Base-by-base conservation (phyloP, 257 asterid species). In the Coffea canephora region DNA sequence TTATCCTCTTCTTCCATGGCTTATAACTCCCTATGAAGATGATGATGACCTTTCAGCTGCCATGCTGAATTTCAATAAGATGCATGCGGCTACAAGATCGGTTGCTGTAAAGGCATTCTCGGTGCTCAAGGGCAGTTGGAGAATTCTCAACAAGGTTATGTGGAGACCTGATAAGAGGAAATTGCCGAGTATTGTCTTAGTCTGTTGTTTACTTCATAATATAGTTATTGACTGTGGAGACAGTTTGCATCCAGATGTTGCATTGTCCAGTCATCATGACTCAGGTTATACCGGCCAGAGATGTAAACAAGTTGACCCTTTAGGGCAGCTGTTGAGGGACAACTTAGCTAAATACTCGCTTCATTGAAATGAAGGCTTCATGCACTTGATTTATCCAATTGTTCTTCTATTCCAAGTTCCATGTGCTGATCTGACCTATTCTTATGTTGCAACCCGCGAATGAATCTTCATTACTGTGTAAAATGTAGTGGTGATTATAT, bases 1-100 rank as follows among this genome's bases (percentile, higher is more conserved):
- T 77, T 94, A 91, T 75, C 99, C 99, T 84, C 95, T 92, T 71
- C 96, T 96, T 73, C 95, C 97, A 2, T 96, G 99, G 99, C 99
- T 96, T 43, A 77, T 94, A 55, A 94, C 97, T 62, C 97, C 98
- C 13, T 85, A 71, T 31, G 90, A 85, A 79, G 89, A 82, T 34
- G 86, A 82, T 34, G 86, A 85, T n/a, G 92, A 87, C 7, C 78
- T 74, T 25, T 71, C 88, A 0, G 82, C 46, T 69, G 62, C 84
- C 19, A 46, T 64, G 73, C 43, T 67, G 0, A 89, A 80, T 80
- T 84, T 94, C 76, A 94, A 90, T 81, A 79, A 15, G 54, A 73
- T 49, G 79, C 92, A 92, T 59, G 96, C 88, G 83, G 83, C 80
- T 31, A 93, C 93, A 13, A 86, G 91, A 72, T 80, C 82, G 18